Evolutionary conservation across 23 red algal species (phyloP).

Genomic region (Gracilaria gracilis): DNA sequence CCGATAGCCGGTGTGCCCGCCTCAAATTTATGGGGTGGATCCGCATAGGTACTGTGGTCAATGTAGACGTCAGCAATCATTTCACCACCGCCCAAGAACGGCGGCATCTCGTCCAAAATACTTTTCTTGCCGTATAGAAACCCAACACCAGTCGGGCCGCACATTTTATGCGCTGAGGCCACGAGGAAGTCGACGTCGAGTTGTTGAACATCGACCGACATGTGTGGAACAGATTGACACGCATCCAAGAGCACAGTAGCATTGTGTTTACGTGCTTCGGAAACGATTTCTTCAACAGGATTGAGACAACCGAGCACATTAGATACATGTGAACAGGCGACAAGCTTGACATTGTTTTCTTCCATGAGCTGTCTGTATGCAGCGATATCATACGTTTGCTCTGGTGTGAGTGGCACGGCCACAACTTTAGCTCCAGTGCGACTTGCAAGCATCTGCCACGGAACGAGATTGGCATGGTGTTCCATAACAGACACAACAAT

Average conservation of each 20-base stretch:
- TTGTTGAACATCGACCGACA: slow-evolving; percentile 92
- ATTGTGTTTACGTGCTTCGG: slow-evolving; percentile 59
- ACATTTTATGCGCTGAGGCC: slow-evolving; percentile 98
- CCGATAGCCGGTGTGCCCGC: slow-evolving; percentile 96
- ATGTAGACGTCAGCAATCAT: slow-evolving; percentile 96
- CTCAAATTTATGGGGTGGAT: slow-evolving; percentile 98
- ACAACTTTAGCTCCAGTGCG: slow-evolving; percentile 75
- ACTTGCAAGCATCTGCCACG: slow-evolving; percentile 95
- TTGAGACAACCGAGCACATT: slow-evolving; percentile 97
- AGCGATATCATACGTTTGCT: slow-evolving; percentile 73
- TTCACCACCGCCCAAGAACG: slow-evolving; percentile 97
- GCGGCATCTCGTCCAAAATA: slow-evolving; percentile 87
- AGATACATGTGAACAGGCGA: slow-evolving; percentile 87
- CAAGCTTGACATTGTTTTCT: slow-evolving; percentile 75
- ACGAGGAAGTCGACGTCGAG: slow-evolving; percentile 93
- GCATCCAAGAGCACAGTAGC: slow-evolving; percentile 95
- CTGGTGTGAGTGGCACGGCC: slow-evolving; percentile 62
- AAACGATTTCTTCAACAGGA: slow-evolving; percentile 67
- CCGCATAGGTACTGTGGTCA: slow-evolving; percentile 84
- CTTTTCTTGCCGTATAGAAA: slow-evolving; percentile 87
- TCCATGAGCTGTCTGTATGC: slow-evolving; percentile 59
- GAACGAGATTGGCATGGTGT: slow-evolving; percentile 99
- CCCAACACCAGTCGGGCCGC: slow-evolving; percentile 96
- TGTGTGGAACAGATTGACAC: slow-evolving; percentile 98
- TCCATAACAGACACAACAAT: slow-evolving; percentile 93